Base-by-base conservation (phyloP, 2,329 filamentous ascomycete genomes). In the Botrytis fragariae region DNA sequence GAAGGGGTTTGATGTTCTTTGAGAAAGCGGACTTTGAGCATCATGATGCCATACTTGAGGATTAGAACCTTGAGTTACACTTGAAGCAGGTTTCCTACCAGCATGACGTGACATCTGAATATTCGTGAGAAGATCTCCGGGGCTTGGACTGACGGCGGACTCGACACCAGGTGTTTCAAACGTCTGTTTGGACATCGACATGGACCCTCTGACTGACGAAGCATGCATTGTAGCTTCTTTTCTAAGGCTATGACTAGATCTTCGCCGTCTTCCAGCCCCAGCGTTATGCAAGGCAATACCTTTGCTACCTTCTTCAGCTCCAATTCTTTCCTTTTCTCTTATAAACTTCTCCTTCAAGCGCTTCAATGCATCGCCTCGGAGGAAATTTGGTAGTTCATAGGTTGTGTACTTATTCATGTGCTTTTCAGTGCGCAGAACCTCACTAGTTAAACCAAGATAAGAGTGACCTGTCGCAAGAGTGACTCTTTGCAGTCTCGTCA, bases 211-310 rank as follows among this genome's bases (percentile, higher is more conserved):
- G 16, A 71, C 62, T 12, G 77, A 77, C 4, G 77, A 75, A 20
- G 92, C 90, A 75, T 95, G 92, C 54, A 95, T 83, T 65, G 90
- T 89, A 12, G 91, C 93, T 76, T 97, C 95, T 81, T 94, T 95
- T 71, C 94, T 87, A 35, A 98, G 84, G 42, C 88, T 90, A 62
- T 91, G 91, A 72, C 89, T 93, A 0, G 94, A 93, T 73, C 91
- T 88, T 74, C 92, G 89, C 72, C 91, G 88, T 63, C 90, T 88
- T 68, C 89, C 87, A 18, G 85, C 83, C 81, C 87, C 81, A 79
- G 90, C 89, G 78, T 98, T 99, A 81, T 99, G 96, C 57, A 99
- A 85, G 8, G 97, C 96, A 77, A 99, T 98, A 0, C 96, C 97
- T 82, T 98, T 98, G 76, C 89, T 91, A 29, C 91, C 89, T 74